Conservation (phyloP, 257 asterid genomes). For the Gentiana straminea region DNA sequence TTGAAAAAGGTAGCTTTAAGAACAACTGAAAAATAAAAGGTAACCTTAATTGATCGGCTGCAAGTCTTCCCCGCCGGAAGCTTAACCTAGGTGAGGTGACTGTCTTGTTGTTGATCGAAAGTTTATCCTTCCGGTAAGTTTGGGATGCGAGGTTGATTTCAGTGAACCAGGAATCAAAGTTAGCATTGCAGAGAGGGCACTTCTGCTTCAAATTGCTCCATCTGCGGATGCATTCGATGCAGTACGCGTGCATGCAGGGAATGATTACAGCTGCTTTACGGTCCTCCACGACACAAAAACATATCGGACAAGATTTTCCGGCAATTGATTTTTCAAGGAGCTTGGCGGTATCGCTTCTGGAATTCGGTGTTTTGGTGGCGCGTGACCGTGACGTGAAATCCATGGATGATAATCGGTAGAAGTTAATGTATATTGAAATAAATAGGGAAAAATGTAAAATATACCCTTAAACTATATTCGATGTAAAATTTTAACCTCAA, state of each 20-base stretch:
- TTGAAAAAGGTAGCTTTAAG: too few species aligned
- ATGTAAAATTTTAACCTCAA: too few species aligned
- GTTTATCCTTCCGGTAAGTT: slow-evolving; percentile 17
- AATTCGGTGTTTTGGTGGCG: background rate
- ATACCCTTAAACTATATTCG: too few species aligned
- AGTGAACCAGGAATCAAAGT: slow-evolving; percentile 27
- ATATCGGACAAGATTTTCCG: slow-evolving; percentile 37
- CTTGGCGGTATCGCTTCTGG: background rate
- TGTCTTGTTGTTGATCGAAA: slow-evolving; percentile 7
- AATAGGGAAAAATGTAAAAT: too few species aligned
- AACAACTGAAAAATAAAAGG: too few species aligned
- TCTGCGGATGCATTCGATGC: slow-evolving; percentile 36
- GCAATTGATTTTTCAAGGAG: slow-evolving; percentile 10
- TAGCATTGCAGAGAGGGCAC: slow-evolving; percentile 45
- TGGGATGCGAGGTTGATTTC: slow-evolving; percentile 10
- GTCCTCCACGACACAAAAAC: slow-evolving; percentile 20
- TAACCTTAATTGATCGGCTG: slow-evolving; percentile 7
- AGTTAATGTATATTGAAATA: background rate
- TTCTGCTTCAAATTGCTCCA: slow-evolving; percentile 48
- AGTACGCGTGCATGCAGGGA: slow-evolving; percentile 44
- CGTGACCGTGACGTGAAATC: background rate
- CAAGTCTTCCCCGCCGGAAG: slow-evolving; percentile 8
- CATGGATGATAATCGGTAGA: background rate
- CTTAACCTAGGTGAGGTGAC: background rate
- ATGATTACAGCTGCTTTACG: slow-evolving; percentile 26